Evolutionary conservation across 1,139 yeast genomes (phyloP).

Genomic region (Candida albicans): DNA sequence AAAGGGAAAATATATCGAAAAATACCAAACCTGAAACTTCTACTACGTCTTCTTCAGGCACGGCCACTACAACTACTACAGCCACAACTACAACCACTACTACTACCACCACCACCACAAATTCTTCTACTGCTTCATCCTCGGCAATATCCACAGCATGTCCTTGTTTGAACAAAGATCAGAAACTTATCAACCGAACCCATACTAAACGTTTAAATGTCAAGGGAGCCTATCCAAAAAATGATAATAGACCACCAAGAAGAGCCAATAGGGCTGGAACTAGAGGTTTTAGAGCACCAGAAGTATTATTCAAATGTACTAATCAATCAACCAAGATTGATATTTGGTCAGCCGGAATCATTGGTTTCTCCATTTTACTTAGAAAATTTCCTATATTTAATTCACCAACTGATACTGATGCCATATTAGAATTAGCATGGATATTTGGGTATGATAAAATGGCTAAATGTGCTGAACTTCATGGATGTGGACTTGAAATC

Average conservation of each 20-base stretch:
- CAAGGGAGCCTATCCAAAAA: conserved; percentile 73
- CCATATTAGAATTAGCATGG: conserved; percentile 80
- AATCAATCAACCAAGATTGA: conserved; percentile 82
- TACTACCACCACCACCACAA: not conserved
- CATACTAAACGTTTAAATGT: conserved; percentile 39
- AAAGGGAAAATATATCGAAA: conserved; percentile 25
- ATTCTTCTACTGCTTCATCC: not conserved
- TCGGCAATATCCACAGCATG: conserved; percentile 23
- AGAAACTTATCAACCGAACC: conserved; percentile 20
- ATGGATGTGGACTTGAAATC: conserved; percentile 86
- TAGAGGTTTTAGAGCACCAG: conserved; percentile 94
- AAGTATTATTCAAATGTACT: conserved; percentile 83
- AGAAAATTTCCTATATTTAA: conserved; percentile 84
- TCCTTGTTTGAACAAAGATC: conserved; percentile 33
- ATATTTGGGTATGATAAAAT: conserved; percentile 78
- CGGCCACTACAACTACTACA: too few species aligned
- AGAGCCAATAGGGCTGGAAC: conserved; percentile 98
- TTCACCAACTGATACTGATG: conserved; percentile 90
- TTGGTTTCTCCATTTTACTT: conserved; percentile 68
- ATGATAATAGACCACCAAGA: conserved; percentile 82
- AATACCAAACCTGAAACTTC: not conserved
- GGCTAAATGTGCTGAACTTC: conserved; percentile 76
- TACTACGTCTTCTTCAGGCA: not conserved
- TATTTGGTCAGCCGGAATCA: conserved; percentile 92
- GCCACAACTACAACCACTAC: too few species aligned